Evolutionary conservation across 768 basidiomycete species (phyloP).

Genomic region (Serendipita sp.): DNA sequence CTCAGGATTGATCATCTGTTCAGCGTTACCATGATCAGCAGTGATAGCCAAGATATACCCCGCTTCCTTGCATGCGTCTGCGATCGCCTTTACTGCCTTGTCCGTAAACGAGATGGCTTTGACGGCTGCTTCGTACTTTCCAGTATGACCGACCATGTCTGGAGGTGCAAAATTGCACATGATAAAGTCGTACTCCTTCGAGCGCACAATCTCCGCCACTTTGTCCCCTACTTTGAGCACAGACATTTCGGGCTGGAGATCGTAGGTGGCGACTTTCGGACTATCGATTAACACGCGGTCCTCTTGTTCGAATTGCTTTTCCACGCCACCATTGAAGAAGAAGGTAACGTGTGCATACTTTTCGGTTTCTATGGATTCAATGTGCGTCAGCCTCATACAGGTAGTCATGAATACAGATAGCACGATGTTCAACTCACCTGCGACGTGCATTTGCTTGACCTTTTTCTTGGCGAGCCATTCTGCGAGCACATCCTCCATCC

Average conservation of each 20-base stretch:
- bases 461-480: slow-evolving; percentile 75
- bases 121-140: slow-evolving; percentile 80
- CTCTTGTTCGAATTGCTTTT: slow-evolving; percentile 76
- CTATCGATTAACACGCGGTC: slow-evolving; percentile 80
- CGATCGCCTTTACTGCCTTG: slow-evolving; percentile 73
- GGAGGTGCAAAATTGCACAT: slow-evolving; percentile 99
- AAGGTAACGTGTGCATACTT: slow-evolving; percentile 97
- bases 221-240: slow-evolving; percentile 79
- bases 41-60: slow-evolving; percentile 82
- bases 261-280: slow-evolving; percentile 90
- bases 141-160: slow-evolving; percentile 96
- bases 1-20: slow-evolving; percentile 76
- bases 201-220: slow-evolving; percentile 71
- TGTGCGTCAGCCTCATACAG: background rate
- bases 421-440: slow-evolving; percentile 32
- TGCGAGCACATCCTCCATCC: slow-evolving; percentile 87
- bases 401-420: too few species aligned
- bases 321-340: slow-evolving; percentile 95
- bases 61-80: slow-evolving; percentile 67
- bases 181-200: slow-evolving; percentile 63
- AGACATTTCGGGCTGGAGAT: slow-evolving; percentile 81
- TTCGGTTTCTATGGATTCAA: slow-evolving; percentile 57
- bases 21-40: slow-evolving; percentile 91
- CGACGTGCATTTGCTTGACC: slow-evolving; percentile 76
- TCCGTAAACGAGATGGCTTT: slow-evolving; percentile 80